phyloP scores from a whole-genome alignment of 495 filamentous ascomycete species.

The Penicillium salamii region DNA sequence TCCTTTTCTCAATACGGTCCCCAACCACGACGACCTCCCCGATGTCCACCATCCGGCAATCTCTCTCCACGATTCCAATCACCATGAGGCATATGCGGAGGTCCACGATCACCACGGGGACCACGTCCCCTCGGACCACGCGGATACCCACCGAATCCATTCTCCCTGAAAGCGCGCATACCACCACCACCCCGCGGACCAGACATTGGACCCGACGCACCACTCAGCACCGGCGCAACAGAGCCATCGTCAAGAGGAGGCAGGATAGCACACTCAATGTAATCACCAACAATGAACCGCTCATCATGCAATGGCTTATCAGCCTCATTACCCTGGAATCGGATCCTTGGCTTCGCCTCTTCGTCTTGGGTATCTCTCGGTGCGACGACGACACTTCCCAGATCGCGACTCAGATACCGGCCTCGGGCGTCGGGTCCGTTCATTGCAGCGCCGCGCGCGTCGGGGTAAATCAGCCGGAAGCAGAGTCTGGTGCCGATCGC shows the following conservation, averaged over 20 bases:
- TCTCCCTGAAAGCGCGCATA: slow-evolving; percentile 49
- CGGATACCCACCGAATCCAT: slow-evolving; percentile 36
- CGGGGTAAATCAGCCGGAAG: slow-evolving; percentile 84
- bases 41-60: slow-evolving; percentile 36
- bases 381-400: slow-evolving; percentile 78
- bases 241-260: slow-evolving; percentile 70
- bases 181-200: slow-evolving; percentile 22
- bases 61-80: slow-evolving; percentile 47
- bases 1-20: slow-evolving; percentile 35
- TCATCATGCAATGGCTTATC: slow-evolving; percentile 72
- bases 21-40: slow-evolving; percentile 40
- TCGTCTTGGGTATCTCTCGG: slow-evolving; percentile 40
- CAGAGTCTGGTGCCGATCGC: slow-evolving; percentile 76
- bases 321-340: slow-evolving; percentile 52
- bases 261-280: slow-evolving; percentile 74
- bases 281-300: slow-evolving; percentile 86
- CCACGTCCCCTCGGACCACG: slow-evolving; percentile 25
- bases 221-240: slow-evolving; percentile 55
- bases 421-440: slow-evolving; percentile 46
- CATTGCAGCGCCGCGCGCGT: slow-evolving; percentile 57
- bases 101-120: slow-evolving; percentile 31
- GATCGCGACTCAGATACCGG: slow-evolving; percentile 68
- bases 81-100: slow-evolving; percentile 27
- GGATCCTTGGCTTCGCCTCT: slow-evolving; percentile 37
- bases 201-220: slow-evolving; percentile 15